Conservation (phyloP, 169 alveolate species). For the Plasmodium chabaudi region DNA sequence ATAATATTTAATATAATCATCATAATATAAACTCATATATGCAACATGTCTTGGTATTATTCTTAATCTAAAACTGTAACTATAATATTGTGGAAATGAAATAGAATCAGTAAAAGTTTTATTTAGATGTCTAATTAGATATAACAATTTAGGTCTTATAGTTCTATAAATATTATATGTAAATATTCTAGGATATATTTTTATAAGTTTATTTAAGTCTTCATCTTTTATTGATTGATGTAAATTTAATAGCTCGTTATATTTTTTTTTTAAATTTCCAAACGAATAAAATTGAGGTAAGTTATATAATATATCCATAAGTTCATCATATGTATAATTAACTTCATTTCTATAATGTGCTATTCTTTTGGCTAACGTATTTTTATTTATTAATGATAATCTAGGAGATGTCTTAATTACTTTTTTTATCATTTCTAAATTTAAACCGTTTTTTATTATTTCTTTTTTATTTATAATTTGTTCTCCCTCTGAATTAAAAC, state of each 20-base stretch:
- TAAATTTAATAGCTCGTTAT: constrained; percentile 58
- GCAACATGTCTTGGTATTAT: constrained; percentile 85
- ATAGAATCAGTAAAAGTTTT: constrained; percentile 73
- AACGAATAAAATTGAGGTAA: constrained; percentile 71
- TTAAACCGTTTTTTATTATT: constrained; percentile 35
- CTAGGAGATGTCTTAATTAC: constrained; percentile 61
- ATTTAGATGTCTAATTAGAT: constrained; percentile 79
- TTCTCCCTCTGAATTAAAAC: constrained; percentile 36
- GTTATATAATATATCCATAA: constrained; percentile 39
- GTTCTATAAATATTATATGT: constrained; percentile 79
- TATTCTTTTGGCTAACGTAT: constrained; percentile 46
- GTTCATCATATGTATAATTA: constrained; percentile 42
- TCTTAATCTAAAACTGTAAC: constrained; percentile 83
- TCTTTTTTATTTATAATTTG: constrained; percentile 25
- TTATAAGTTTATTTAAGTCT: constrained; percentile 77
- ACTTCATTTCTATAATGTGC: constrained; percentile 68
- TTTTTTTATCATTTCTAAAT: constrained; percentile 71
- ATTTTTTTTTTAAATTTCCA: constrained; percentile 75
- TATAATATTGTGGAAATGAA: constrained; percentile 80
- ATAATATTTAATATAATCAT: constrained; percentile 75
- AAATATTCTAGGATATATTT: constrained; percentile 79
- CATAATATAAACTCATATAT: constrained; percentile 80
- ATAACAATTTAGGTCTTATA: constrained; percentile 82
- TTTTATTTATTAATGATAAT: constrained; percentile 58
- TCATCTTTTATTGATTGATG: constrained; percentile 67